phyloP scores from a whole-genome alignment of 371 early-diverging fungal species.

The Mortierella sp. region DNA sequence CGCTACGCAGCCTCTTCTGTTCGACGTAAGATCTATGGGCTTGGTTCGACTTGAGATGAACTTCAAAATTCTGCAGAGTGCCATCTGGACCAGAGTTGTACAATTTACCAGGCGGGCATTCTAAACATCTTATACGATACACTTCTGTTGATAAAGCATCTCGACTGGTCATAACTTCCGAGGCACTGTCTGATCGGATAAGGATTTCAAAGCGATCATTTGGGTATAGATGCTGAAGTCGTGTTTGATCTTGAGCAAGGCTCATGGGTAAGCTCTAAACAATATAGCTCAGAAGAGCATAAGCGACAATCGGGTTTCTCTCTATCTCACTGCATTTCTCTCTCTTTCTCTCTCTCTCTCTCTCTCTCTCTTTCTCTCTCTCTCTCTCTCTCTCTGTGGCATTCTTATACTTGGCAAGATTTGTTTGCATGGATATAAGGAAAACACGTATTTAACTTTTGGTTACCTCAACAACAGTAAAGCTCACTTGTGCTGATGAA shows the following conservation, averaged over 20 bases:
- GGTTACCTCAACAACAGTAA: slow-evolving; percentile 18
- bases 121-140: slow-evolving; percentile 38
- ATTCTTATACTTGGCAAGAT: too few relatives aligned
- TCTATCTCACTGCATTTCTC: too few relatives aligned
- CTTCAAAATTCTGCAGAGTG: slow-evolving; percentile 58
- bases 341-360: too few relatives aligned
- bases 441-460: background rate
- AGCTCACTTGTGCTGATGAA: slow-evolving; percentile 7
- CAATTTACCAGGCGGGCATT: slow-evolving; percentile 53
- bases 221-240: slow-evolving; percentile 40
- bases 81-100: slow-evolving; percentile 57
- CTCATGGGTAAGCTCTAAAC: slow-evolving; percentile 29
- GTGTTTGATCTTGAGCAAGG: slow-evolving; percentile 36
- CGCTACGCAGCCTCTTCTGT: slow-evolving; percentile 16
- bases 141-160: slow-evolving; percentile 1
- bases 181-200: slow-evolving; percentile 9
- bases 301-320: background rate
- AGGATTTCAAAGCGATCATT: slow-evolving; percentile 45
- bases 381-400: too few relatives aligned
- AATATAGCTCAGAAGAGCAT: background rate
- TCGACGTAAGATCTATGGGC: slow-evolving; percentile 50
- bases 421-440: too few relatives aligned
- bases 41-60: slow-evolving; percentile 56
- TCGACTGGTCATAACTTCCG: slow-evolving; percentile 3
- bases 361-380: too few relatives aligned